These are phyloP conservation scores for Bretschneidera sinensis DNA, from an alignment of 345 rosid genomes.

Conservation along the genomic window DNA sequence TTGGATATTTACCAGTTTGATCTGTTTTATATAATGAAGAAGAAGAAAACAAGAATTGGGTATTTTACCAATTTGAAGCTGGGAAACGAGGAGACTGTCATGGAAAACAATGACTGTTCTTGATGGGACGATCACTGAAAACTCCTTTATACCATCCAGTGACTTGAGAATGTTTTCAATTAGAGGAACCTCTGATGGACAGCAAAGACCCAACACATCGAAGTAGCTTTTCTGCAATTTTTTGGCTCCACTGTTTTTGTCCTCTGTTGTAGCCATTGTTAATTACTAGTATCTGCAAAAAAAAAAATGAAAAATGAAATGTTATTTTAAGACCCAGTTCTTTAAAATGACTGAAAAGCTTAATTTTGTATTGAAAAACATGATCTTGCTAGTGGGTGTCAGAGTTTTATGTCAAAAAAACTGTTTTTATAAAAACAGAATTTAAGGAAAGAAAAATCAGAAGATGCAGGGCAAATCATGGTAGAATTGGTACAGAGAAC, in stretches of 20 bases:
- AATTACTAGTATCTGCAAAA: no score
- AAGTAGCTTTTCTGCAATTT: conserved; percentile 71
- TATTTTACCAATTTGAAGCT: conserved; percentile 64
- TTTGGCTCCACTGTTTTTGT: conserved; percentile 21
- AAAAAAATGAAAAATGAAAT: neutral
- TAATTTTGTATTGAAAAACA: no score
- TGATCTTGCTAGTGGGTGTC: neutral
- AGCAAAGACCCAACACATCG: conserved; percentile 82
- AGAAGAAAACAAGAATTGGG: neutral
- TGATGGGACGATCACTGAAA: conserved; percentile 65
- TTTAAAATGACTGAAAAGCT: neutral
- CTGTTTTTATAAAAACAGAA: no score
- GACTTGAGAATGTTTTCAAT: conserved; percentile 60
- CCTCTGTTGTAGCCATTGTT: neutral
- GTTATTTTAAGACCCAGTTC: neutral
- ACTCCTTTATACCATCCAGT: conserved; percentile 60
- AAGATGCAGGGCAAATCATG: no score
- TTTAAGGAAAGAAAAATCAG: neutral
- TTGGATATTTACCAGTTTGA: no score
- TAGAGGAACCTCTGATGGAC: conserved; percentile 82
- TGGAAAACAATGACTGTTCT: conserved; percentile 90
- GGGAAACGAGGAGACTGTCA: conserved; percentile 58
- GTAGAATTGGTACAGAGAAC: no score
- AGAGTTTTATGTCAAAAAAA: neutral
- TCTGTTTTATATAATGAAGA: no score